Base-by-base conservation (phyloP, 1,284 basidiomycete species). In the Apiotrichum laibachii region DNA sequence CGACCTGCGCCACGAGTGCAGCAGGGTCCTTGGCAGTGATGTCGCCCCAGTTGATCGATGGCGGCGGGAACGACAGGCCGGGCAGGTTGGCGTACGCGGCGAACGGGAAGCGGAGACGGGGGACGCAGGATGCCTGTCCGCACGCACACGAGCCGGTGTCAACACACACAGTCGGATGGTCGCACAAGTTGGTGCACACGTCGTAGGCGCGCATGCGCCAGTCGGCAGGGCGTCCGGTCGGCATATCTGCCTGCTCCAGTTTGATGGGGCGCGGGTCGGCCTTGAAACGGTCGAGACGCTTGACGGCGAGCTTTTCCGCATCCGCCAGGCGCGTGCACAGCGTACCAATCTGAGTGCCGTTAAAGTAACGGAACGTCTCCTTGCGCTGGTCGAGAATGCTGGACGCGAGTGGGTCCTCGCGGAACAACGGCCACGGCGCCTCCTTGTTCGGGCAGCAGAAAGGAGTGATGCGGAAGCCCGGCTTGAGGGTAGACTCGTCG, bases 91-190 rank as follows among this genome's bases (percentile, higher is more conserved):
- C 68, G 37, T 57, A 65, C 0, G 64, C 56, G 5, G 62, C 56
- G 42, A 71, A 70, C 2, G 69, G 70, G 61, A 65, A 68, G n/a
- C 71, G 63, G 4, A 48, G 19, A 3, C 61, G 61, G 9, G 62
- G 42, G 0, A 52, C 21, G 51, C 72, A 73, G 5, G 66, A 59
- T 1, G 57, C 42, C 43, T 65, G 59, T 12, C 60, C 66, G 33
- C 72, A 74, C 13, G 66, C 67, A 55, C 72, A 74, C 53, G 66
- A 53, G 15, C 70, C 70, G 10, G 71, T 72, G 55, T 72, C 70
- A 40, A 74, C 39, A 47, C 72, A 74, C 33, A 69, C 50, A 5
- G 67, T 69, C 2, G 72, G 72, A 54, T 70, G 71, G 56, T 71
- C 68, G 57, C 72, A 73, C 12, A 68, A 52, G 52, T 70, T 73